Evolutionary conservation across 352 stramenopile species (phyloP).

Genomic region (Globisporangium alternatum): DNA sequence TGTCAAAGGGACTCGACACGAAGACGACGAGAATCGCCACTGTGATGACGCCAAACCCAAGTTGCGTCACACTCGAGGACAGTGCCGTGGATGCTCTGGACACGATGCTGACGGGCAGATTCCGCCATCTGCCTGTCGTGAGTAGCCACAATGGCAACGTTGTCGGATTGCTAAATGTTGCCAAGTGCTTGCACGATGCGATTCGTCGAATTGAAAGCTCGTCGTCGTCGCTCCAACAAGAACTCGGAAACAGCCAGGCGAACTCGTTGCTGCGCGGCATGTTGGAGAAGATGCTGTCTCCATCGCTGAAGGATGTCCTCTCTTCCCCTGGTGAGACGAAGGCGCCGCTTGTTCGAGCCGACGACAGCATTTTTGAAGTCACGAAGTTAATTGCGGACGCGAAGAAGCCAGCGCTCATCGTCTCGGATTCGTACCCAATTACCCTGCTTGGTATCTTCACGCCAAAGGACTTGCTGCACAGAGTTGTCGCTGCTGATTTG

Average conservation of each 20-base stretch:
- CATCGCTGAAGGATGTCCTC: conserved; percentile 75
- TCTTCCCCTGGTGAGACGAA: conserved; percentile 57
- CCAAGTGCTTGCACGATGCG: conserved; percentile 98
- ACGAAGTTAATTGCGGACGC: conserved; percentile 75
- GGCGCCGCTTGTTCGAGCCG: conserved; percentile 67
- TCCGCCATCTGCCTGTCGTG: conserved; percentile 96
- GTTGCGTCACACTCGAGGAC: conserved; percentile 79
- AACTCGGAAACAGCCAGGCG: conserved; percentile 54
- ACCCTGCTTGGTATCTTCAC: conserved; percentile 96
- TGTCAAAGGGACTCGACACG: conserved; percentile 72
- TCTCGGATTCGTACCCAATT: conserved; percentile 51
- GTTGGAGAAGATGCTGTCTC: conserved; percentile 88
- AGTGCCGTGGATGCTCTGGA: conserved; percentile 80
- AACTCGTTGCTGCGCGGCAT: conserved; percentile 70
- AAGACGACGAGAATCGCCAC: conserved; percentile 59
- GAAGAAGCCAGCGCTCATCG: conserved; percentile 74
- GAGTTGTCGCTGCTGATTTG: conserved; percentile 92
- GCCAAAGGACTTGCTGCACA: conserved; percentile 96
- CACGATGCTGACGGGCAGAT: conserved; percentile 88
- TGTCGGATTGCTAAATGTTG: conserved; percentile 96
- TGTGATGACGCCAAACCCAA: conserved; percentile 86
- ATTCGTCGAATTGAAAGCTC: conserved; percentile 95
- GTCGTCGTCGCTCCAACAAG: conserved; percentile 75
- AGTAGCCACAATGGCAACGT: conserved; percentile 79
- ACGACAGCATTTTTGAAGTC: conserved; percentile 70